Conservation (phyloP, 345 rosid genomes). For the Citrus hindsii region DNA sequence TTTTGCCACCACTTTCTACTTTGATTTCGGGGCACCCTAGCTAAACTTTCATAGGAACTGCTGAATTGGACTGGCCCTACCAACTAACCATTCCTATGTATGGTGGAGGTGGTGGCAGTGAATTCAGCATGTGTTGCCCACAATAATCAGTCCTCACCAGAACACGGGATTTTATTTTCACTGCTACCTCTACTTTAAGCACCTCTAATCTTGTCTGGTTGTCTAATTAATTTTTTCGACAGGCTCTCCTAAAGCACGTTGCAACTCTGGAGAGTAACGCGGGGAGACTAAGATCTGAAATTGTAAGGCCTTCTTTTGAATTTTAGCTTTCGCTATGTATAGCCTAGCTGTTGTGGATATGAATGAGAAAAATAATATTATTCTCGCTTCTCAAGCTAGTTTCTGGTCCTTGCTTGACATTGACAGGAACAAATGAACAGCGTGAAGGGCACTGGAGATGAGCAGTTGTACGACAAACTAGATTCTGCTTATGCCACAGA, state of each 20-base stretch:
- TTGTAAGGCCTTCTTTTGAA: constrained; percentile 43
- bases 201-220: constrained; percentile 1
- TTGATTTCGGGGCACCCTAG: neutral
- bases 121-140: neutral
- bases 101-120: neutral
- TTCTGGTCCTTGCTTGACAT: constrained; percentile 2
- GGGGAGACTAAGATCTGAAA: constrained; percentile 70
- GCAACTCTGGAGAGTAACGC: constrained; percentile 48
- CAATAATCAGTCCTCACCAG: neutral
- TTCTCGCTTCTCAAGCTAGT: neutral
- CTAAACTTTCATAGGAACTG: neutral
- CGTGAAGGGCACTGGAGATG: constrained; percentile 54
- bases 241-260: constrained; percentile 75
- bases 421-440: constrained; percentile 64
- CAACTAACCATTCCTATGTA: neutral
- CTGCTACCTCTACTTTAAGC: constrained; percentile 2
- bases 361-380: neutral
- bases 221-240: constrained; percentile 28
- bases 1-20: neutral
- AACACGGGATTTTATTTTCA: neutral
- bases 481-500: constrained; percentile 65
- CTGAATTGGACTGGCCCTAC: neutral
- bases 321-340: constrained; percentile 9
- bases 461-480: constrained; percentile 50
- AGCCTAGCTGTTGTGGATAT: neutral